Evolutionary conservation across 2,329 filamentous ascomycete genomes (phyloP).

Genomic region (Niveomyces coronatus): DNA sequence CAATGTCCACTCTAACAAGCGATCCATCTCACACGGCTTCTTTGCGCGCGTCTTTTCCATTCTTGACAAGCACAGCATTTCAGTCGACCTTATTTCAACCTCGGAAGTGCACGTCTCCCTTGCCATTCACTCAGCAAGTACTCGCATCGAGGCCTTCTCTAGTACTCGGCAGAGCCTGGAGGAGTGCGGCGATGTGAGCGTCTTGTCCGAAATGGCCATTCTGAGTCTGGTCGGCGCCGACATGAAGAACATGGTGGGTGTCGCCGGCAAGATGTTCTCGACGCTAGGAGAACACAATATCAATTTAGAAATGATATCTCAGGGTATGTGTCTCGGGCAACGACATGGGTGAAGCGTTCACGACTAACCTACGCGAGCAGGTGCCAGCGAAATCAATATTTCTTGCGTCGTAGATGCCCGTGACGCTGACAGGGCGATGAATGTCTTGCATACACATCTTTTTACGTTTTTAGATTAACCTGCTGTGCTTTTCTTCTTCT

Average conservation of each 20-base stretch:
- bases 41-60: conserved; percentile 90
- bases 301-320: conserved; percentile 99
- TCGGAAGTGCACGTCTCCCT: conserved; percentile 96
- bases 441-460: conserved; percentile 89
- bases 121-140: conserved; percentile 77
- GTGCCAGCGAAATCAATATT: conserved; percentile 98
- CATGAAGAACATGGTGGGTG: conserved; percentile 95
- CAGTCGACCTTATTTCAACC: conserved; percentile 92
- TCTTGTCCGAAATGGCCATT: conserved; percentile 89
- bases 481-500: too few relatives aligned
- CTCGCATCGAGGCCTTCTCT: conserved; percentile 51
- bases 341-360: neutral
- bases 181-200: conserved; percentile 80
- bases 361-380: conserved; percentile 35
- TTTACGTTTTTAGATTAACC: conserved; percentile 89
- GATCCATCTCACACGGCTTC: conserved; percentile 91
- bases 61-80: conserved; percentile 75
- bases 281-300: conserved; percentile 87
- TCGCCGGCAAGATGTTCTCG: conserved; percentile 89
- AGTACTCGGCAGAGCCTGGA: conserved; percentile 62
- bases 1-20: conserved; percentile 96
- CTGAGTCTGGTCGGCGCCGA: conserved; percentile 88
- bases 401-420: conserved; percentile 91
- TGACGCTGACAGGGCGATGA: conserved; percentile 87
- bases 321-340: conserved; percentile 51